Evolutionary conservation across 305 asterid species (phyloP).

Genomic region (Ajuga reptans): DNA sequence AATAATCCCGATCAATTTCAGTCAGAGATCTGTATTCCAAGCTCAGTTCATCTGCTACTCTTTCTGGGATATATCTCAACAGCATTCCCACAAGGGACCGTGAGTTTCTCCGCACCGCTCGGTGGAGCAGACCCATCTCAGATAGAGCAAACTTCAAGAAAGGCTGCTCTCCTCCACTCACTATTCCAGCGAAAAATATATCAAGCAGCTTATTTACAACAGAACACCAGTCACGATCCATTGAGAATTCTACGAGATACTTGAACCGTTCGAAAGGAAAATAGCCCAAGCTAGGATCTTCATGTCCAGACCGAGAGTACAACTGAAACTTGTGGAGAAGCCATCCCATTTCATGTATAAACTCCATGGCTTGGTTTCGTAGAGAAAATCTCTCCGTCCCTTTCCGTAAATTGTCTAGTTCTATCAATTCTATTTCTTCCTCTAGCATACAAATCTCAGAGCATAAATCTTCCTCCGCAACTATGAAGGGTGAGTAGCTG

Average conservation of each 20-base stretch:
- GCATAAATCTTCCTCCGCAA: constrained; percentile 64
- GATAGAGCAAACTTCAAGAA: constrained; percentile 42
- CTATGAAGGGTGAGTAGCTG: constrained; percentile 67
- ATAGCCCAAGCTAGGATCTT: constrained; percentile 27
- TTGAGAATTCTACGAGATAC: constrained; percentile 55
- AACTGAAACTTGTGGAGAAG: constrained; percentile 51
- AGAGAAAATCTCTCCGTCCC: constrained; percentile 28
- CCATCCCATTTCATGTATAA: constrained; percentile 77
- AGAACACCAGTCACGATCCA: constrained; percentile 65
- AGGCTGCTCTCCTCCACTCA: constrained; percentile 37
- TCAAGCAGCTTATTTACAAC: constrained; percentile 58
- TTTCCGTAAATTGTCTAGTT: constrained; percentile 26
- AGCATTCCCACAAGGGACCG: constrained; percentile 57
- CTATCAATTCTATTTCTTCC: constrained; percentile 48
- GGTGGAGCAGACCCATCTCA: constrained; percentile 63
- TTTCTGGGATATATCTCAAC: constrained; percentile 47
- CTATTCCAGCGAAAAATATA: constrained; percentile 47
- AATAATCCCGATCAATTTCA: constrained; percentile 25
- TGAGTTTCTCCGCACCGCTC: constrained; percentile 67
- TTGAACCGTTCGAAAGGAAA: constrained; percentile 57
- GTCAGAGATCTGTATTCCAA: constrained; percentile 34
- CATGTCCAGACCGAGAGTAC: constrained; percentile 35
- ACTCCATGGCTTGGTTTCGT: constrained; percentile 48
- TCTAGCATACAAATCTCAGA: constrained; percentile 65
- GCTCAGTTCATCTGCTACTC: constrained; percentile 39